These are phyloP conservation scores for Phalaenopsis hybrid DNA, from an alignment of 116 monocot species.

Conservation along the genomic window DNA sequence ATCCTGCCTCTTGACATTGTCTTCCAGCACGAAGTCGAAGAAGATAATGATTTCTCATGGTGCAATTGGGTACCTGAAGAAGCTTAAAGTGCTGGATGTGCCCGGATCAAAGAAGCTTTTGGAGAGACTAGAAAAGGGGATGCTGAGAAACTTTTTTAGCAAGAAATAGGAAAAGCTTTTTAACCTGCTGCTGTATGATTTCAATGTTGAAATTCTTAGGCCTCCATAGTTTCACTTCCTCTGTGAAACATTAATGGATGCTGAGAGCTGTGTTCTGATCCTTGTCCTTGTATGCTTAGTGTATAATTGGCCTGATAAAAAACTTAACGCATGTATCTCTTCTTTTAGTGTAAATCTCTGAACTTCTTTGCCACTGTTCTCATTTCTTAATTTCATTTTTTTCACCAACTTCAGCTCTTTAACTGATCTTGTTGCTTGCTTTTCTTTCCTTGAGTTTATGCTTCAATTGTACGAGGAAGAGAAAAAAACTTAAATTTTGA, in stretches of 20 bases:
- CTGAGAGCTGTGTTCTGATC: conserved; percentile 1
- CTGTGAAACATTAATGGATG: conserved; percentile 25
- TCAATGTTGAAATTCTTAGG: background rate
- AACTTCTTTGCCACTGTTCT: background rate
- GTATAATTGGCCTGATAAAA: background rate
- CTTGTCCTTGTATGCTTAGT: background rate
- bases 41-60: conserved; percentile 74
- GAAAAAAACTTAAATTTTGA: too few species aligned
- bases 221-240: conserved; percentile 36
- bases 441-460: background rate
- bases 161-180: conserved; percentile 23
- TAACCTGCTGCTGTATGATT: background rate
- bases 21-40: conserved; percentile 52
- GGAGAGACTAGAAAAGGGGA: conserved; percentile 56
- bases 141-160: conserved; percentile 40
- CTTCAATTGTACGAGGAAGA: background rate
- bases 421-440: background rate
- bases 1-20: conserved; percentile 39
- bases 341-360: background rate
- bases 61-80: conserved; percentile 80
- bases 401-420: background rate
- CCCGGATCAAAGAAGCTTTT: conserved; percentile 65
- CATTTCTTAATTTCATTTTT: background rate
- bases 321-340: background rate
- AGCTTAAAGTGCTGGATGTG: conserved; percentile 63